Evolutionary conservation across 2,329 filamentous ascomycete genomes (phyloP), one percentile per base, ranked within the genome.

Genomic region (Camillea tinctor): DNA sequence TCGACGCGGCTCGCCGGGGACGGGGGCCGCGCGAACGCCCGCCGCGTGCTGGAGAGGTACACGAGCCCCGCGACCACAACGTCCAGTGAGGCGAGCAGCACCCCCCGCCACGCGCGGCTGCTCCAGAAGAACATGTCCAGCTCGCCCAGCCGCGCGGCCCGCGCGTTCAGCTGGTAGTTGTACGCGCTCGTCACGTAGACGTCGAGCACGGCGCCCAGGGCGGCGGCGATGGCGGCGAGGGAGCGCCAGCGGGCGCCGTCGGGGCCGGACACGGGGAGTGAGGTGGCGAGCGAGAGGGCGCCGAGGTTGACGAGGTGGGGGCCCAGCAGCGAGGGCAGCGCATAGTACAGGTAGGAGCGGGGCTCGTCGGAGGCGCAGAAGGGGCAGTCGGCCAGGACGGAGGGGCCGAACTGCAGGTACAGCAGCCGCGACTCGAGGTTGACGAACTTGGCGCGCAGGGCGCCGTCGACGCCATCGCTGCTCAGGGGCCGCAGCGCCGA

Each of bases 251-350:
- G 78, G 15, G 80, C 77, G 4, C 86, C 88, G 60, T 88, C 83
- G 44, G 77, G 76, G 21, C 90, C 90, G 0, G 86, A 83, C 55
- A 94, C 72, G 0, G 85, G 73, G 1, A 84, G 79, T 0, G 90
- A 92, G 0, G 94, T 98, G 0, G 86, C 87, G 51, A 92, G 68
- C 4, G 91, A 91, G 19, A 97, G 76, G 52, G 88, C 75, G 57
- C 85, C 76, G 55, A 97, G 82, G 76, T 97, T 95, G 53, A 88
- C 72, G 8, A 98, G 78, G 75, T 99, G 94, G n/a, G 91, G 89
- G 15, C 86, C 80, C 1, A 93, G 69, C 7, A 96, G 78, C 23
- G 85, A 81, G 0, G 94, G 91, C 0, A 96, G 76, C 15, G 90
- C 88, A 76, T 96, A 98, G 73, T 91, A 84, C 54, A 96, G 82